Base-by-base conservation (phyloP, 2,329 filamentous ascomycete species). In the Aureobasidium pullulans region DNA sequence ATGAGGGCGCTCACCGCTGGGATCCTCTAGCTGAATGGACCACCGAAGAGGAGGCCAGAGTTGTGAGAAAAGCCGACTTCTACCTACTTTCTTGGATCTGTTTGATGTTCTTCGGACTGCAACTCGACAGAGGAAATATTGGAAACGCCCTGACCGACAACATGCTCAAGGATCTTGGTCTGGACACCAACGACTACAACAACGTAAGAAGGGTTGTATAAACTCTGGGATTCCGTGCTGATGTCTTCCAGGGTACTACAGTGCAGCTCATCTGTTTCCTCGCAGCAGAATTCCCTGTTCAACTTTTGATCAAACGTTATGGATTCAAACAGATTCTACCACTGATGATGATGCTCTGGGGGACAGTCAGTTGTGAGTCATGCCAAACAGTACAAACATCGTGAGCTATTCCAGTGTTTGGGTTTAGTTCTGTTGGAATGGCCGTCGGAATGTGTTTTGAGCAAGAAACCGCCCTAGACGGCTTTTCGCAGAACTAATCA, bases 171-270 rank as follows among this genome's bases (percentile, higher is more conserved):
- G 57, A 64, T 44, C 19, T 62, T 7, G 47, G 47, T n/a, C 42
- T 64, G 10, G 43, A 36, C 28, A 63, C 57, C 5, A 54, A 53
- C 39, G 62, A 64, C 32, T 62, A 63, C 47, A 62, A 64, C 44
- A 64, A 63, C 23, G 61, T 56, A 37, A 46, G 57, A 19, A 19
- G 37, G 28, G 42, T 10, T 40, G 11, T 2, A 16, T 29, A 32
- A 52, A n/a, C 43, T 2, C 19, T 6, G 3, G 9, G 11, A 81
- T 15, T 15, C 23, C 15, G 11, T 44, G 65, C 68, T 8, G 63
- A 68, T 28, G 65, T 64, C 0, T 65, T 16, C 11, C 23, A 59
- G 54, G 37, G 61, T 43, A 44, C 61, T 52, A 37, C 37, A 50
- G 19, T 62, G 10, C 57, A 59, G 16, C 57, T 59, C n/a, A 6